Evolutionary conservation across 1,284 basidiomycete genomes (phyloP), one percentile per base, ranked within the genome.

Genomic region (Leccinum pseudoinsigne): DNA sequence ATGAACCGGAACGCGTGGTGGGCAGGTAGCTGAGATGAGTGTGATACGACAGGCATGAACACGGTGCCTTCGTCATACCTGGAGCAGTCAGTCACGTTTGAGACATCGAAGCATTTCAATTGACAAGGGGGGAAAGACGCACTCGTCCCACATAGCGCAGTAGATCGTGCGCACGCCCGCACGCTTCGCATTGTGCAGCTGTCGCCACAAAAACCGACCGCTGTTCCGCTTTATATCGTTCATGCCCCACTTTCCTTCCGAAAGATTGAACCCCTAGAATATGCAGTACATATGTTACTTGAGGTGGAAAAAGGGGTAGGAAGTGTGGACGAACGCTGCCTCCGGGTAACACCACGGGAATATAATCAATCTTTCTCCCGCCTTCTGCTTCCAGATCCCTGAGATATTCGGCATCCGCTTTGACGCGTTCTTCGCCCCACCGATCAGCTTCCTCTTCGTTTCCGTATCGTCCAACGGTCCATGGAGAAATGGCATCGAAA

Each of bases 141-240:
- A 90, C 88, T 91, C 90, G 68, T 93, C 91, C 89, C 90, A 92
- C 90, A 92, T 92, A 8, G 89, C 90, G 23, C 87, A 88, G 66
- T 92, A 92, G 59, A 92, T 82, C 3, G 78, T 86, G n/a, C 84
- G 80, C 14, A 85, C 86, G 11, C 88, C 88, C 47, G 82, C 81
- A 51, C 81, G 78, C 34, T 82, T 82, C 10, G 83, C 86, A 68
- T 90, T 87, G 76, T 81, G 84, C 2, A 92, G 76, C 69, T 92
- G 90, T 63, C 84, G 79, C 90, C 90, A 93, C 55, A 93, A 72
- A 73, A 91, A 92, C 36, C 79, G 81, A 4, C 90, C 90, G 5
- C 89, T 89, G 26, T 85, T 81, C 3, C 90, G 80, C 56, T 82
- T 84, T 62, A 85, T 86, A 62, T 82, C 84, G 64, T 92, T 92